Percentiles rank a stretch among this genome's conserved stretches.
These are phyloP conservation scores for Lasiodiplodia gonubiensis DNA, from an alignment of 2,329 filamentous ascomycete species.

Conservation along the genomic window DNA sequence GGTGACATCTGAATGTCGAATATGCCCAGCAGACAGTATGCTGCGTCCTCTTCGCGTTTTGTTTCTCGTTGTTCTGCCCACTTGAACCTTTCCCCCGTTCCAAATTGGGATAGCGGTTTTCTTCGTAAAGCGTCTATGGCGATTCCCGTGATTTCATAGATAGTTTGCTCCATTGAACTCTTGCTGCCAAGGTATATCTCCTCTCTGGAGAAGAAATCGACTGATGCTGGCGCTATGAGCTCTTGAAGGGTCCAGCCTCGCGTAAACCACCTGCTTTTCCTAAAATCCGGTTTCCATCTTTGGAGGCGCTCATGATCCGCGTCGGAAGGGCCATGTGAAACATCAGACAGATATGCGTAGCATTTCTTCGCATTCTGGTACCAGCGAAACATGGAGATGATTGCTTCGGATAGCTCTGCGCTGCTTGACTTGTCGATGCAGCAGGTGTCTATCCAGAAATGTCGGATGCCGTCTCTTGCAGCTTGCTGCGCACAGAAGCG, in stretches of 20 bases:
- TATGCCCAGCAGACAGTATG: conserved; percentile 25
- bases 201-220: conserved; percentile 25
- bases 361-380: conserved; percentile 31
- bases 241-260: conserved; percentile 30
- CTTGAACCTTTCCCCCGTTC: neutral
- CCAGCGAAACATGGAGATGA: conserved; percentile 34
- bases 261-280: conserved; percentile 27
- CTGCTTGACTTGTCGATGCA: conserved; percentile 32
- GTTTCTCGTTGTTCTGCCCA: conserved; percentile 13
- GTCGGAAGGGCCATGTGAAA: neutral
- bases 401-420: conserved; percentile 31
- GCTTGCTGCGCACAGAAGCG: neutral
- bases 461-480: neutral
- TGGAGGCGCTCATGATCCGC: neutral
- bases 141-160: neutral
- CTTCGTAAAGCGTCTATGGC: neutral
- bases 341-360: conserved; percentile 31
- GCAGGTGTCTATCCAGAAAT: conserved; percentile 36
- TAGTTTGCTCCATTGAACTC: conserved; percentile 1
- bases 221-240: conserved; percentile 22
- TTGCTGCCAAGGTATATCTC: conserved; percentile 12
- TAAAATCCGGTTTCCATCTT: neutral
- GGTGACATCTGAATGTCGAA: neutral
- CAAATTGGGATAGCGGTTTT: neutral
- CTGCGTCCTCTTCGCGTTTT: conserved; percentile 19